Evolutionary conservation across 106 monocot genomes (phyloP), one percentile per base, ranked within the genome.

Genomic region (Acanthochlamys bracteata): DNA sequence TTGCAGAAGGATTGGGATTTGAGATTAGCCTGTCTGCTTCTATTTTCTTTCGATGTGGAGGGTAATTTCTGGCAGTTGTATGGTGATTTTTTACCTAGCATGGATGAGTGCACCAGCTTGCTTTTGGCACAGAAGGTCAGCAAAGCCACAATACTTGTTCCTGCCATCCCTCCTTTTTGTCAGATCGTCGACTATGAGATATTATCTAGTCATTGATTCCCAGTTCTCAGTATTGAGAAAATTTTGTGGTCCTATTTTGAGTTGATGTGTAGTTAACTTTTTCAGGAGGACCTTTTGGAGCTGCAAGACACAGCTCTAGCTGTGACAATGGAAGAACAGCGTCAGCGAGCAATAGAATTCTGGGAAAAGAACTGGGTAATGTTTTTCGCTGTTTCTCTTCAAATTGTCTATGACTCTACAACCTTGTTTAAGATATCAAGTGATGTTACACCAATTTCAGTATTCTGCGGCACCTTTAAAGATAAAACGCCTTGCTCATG

Each of bases 31-130:
- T 96, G 87, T 74, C 80, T 96, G 51, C 79, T 96, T 63, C 75
- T 96, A 20, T 87, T 85, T 70, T 75, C 90, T 60, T 81, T 96
- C 74, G 90, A 96, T 73, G 71, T 84, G 70, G 80, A 81, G 61
- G 80, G 78, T 9, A 88, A 88, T 71, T 96, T 96, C 75, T 96
- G 96, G 96, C 96, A 96, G 74, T 67, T 91, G 20, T 96, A 96
- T 85, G 82, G 83, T 60, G 96, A 96, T 58, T 96, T 96, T 64
- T 83, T 91, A 74, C 96, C 96, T 22, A 73, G 82, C 79, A 53
- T 70, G 27, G 84, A 82, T 70, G 84, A 96, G 70, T 96, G 87
- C 76, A 91, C 90, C 60, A 96, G 88, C 67, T 80, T 96, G 67
- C 90, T 96, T 80, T 84, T 91, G 49, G 90, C 88, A 41, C 69